Percentiles rank a stretch among this genome's conserved stretches.
phyloP scores from a whole-genome alignment of 805 yeast genomes.

The Candida ascalaphidarum region DNA sequence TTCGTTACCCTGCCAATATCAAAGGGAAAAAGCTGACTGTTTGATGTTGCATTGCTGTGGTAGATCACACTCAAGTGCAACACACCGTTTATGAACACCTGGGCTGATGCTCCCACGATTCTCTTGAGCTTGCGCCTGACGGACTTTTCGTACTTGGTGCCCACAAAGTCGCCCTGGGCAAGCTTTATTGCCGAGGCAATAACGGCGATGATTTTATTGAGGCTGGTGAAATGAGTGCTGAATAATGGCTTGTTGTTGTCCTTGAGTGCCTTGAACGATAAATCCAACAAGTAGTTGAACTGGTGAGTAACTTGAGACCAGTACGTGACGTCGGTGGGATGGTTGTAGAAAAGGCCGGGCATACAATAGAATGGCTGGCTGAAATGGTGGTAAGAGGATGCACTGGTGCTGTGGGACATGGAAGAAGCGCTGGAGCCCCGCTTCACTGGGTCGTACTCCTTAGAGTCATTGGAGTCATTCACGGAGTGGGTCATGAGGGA shows the following conservation, averaged over 20 bases:
- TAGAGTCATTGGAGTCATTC: background rate
- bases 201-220: slow-evolving; percentile 44
- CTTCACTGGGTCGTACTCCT: slow-evolving; percentile 22
- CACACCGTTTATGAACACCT: slow-evolving; percentile 56
- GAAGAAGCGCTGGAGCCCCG: slow-evolving; percentile 31
- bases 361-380: slow-evolving; percentile 31
- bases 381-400: slow-evolving; percentile 32
- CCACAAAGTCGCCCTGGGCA: slow-evolving; percentile 40
- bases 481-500: background rate
- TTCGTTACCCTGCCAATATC: slow-evolving; percentile 20
- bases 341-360: slow-evolving; percentile 44
- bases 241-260: slow-evolving; percentile 45
- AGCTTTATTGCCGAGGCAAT: slow-evolving; percentile 50
- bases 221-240: slow-evolving; percentile 41
- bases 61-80: slow-evolving; percentile 44
- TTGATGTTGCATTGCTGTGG: slow-evolving; percentile 12
- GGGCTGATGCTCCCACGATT: slow-evolving; percentile 48
- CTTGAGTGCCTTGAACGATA: slow-evolving; percentile 42
- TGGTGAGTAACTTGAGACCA: slow-evolving; percentile 52
- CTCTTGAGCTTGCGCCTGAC: slow-evolving; percentile 44
- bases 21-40: slow-evolving; percentile 19
- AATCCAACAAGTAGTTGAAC: slow-evolving; percentile 38
- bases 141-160: slow-evolving; percentile 36
- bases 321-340: slow-evolving; percentile 47
- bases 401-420: slow-evolving; percentile 16